Percentiles rank a stretch among this genome's conserved stretches.
phyloP scores from a whole-genome alignment of 768 basidiomycete genomes.

The Fomitopsis pulvina region DNA sequence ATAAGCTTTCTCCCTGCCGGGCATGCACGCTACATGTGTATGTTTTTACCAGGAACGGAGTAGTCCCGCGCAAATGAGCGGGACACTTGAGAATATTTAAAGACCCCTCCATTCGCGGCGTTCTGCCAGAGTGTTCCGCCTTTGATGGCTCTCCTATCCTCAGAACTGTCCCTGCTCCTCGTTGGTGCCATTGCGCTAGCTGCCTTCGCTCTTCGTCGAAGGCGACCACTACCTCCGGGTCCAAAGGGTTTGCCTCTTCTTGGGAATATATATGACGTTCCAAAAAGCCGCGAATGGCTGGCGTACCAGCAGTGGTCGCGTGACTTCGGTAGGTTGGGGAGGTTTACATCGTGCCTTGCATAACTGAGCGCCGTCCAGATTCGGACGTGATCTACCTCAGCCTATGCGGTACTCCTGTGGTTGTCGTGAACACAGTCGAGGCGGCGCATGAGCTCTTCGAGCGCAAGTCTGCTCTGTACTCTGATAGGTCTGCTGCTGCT shows the following conservation, averaged over 20 bases:
- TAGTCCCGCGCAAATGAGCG: neutral
- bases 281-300: slow-evolving; percentile 16
- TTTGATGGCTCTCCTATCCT: neutral
- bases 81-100: neutral
- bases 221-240: slow-evolving; percentile 17
- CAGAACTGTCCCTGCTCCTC: slow-evolving; percentile 2
- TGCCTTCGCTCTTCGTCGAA: slow-evolving; percentile 4
- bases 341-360: neutral
- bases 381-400: slow-evolving; percentile 22
- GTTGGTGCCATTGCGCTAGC: slow-evolving; percentile 4
- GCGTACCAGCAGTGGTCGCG: slow-evolving; percentile 13
- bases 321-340: slow-evolving; percentile 8
- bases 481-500: slow-evolving; percentile 17
- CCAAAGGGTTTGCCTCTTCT: slow-evolving; percentile 19
- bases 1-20: neutral
- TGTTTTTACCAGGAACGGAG: neutral
- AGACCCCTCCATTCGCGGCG: neutral
- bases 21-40: neutral
- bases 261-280: slow-evolving; percentile 19
- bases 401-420: slow-evolving; percentile 17
- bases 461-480: slow-evolving; percentile 24
- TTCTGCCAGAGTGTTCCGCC: neutral
- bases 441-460: slow-evolving; percentile 25
- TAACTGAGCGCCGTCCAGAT: slow-evolving; percentile 6
- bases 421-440: slow-evolving; percentile 23